Evolutionary conservation across 2,329 filamentous ascomycete species (phyloP).

Genomic region (Curvularia hawaiiensis): DNA sequence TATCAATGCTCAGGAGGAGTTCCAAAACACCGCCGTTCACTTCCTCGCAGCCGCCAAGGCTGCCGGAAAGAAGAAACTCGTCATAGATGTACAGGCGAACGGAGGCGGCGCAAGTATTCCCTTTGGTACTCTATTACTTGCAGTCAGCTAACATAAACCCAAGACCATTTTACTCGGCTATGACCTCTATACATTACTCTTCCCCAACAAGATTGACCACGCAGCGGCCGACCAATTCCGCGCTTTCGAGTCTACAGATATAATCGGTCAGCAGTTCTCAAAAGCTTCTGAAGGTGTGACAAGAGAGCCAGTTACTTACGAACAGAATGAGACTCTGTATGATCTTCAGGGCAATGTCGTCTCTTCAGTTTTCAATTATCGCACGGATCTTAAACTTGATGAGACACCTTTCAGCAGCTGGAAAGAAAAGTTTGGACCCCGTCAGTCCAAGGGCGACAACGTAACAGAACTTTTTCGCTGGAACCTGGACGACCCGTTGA

Average conservation of each 20-base stretch:
- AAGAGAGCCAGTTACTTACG: not conserved
- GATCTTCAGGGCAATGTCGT: slow-evolving; percentile 42
- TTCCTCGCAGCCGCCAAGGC: slow-evolving; percentile 52
- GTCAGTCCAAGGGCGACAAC: slow-evolving; percentile 53
- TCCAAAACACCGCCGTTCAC: slow-evolving; percentile 50
- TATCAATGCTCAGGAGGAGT: slow-evolving; percentile 37
- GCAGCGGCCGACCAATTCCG: slow-evolving; percentile 60
- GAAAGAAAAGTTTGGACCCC: slow-evolving; percentile 55
- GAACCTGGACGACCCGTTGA: slow-evolving; percentile 51
- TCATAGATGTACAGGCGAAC: slow-evolving; percentile 64
- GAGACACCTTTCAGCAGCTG: slow-evolving; percentile 53
- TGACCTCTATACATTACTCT: slow-evolving; percentile 65
- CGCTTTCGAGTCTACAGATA: slow-evolving; percentile 54
- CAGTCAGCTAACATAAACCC: too few species aligned
- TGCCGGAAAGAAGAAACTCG: slow-evolving; percentile 63
- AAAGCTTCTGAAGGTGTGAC: slow-evolving; percentile 8
- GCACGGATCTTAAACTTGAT: slow-evolving; percentile 54
- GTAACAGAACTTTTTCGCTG: slow-evolving; percentile 64
- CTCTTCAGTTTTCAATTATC: slow-evolving; percentile 54
- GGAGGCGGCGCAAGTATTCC: too few species aligned
- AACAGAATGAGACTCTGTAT: not conserved
- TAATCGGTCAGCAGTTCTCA: slow-evolving; percentile 51
- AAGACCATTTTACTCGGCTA: slow-evolving; percentile 65
- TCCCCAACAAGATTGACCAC: slow-evolving; percentile 54
- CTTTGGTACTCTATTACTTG: too few species aligned